phyloP scores from a whole-genome alignment of 106 monocot species.

The Dendrobium huoshanense region DNA sequence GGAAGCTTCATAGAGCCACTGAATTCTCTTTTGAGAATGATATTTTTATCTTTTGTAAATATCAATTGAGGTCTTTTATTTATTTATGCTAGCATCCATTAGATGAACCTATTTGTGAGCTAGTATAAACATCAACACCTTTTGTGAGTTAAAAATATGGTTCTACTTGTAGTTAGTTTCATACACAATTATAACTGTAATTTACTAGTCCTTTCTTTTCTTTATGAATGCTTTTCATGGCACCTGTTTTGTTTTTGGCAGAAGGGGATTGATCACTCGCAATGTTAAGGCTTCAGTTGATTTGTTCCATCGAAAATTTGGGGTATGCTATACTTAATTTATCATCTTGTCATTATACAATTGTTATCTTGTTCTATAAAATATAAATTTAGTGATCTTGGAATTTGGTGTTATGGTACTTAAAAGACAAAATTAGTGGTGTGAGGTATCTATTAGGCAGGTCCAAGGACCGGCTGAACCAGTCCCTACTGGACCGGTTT shows the following conservation, averaged over 20 bases:
- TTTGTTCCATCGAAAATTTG: constrained; percentile 79
- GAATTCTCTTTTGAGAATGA: not conserved
- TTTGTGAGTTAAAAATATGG: not conserved
- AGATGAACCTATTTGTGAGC: not conserved
- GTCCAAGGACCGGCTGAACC: no score
- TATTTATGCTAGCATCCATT: not conserved
- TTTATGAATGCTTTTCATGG: not conserved
- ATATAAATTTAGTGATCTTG: not conserved
- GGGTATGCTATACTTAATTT: constrained; percentile 38
- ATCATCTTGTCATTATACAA: not conserved
- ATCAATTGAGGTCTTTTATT: not conserved
- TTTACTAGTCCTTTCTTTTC: not conserved
- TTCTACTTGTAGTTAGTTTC: not conserved
- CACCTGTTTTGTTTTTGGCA: constrained; percentile 26
- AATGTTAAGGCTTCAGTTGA: constrained; percentile 88
- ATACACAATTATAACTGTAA: not conserved
- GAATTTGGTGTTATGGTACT: not conserved
- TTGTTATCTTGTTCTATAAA: not conserved
- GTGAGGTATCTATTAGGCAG: not conserved
- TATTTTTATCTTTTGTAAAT: not conserved
- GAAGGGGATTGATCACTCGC: constrained; percentile 94
- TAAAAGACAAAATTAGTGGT: not conserved
- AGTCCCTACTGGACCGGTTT: no score
- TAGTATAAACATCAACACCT: not conserved
- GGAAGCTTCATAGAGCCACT: not conserved